Evolutionary conservation across 2,329 filamentous ascomycete genomes (phyloP), one percentile per base, ranked within the genome.

Genomic region (Drechslerella dactyloides): DNA sequence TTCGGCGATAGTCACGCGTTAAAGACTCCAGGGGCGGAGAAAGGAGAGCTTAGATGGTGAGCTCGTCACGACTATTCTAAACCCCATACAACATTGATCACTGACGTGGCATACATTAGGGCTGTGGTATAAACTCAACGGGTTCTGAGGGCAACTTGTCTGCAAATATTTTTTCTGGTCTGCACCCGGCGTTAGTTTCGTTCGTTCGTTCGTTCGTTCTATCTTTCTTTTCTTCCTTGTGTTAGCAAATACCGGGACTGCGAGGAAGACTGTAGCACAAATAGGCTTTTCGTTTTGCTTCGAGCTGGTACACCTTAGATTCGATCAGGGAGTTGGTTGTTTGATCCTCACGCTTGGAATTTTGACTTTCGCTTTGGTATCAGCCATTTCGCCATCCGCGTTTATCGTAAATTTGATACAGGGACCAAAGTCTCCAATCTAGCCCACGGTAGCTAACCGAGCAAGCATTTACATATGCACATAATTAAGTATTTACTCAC

Each of bases 1-100:
- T 96, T 96, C 79, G 90, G 90, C 2, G 91, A 96, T 78, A 85
- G 85, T 46, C 93, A 96, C 78, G 90, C 87, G 2, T 84, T 90
- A 24, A 82, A 82, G 54, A 85, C 84, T 2, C 84, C 84, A 17
- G 80, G 78, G 75, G 76, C 78, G 44, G 83, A 83, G 77, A 80
- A 77, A 64, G 78, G 74, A 6, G 79, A 80, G 64, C 78, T 77
- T 23, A 76, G 74, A 68, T 69, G 70, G 63, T 69, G 17, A 60
- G 60, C n/a, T 3, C 35, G 21, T n/a, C 35, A 17, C 10, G 2
- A 2, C 21, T 40, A 23, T 19, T 4, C 6, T 50, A 21, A 52
- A 6, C 7, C 21, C 27, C 19, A 55, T 27, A 6, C 15, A 15
- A 35, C 11, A 13, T 19, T 35, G 11, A 33, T 54, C 27, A 62